These are phyloP conservation scores for Daphne laureola DNA, from an alignment of 441 rosid genomes.

Conservation along the genomic window DNA sequence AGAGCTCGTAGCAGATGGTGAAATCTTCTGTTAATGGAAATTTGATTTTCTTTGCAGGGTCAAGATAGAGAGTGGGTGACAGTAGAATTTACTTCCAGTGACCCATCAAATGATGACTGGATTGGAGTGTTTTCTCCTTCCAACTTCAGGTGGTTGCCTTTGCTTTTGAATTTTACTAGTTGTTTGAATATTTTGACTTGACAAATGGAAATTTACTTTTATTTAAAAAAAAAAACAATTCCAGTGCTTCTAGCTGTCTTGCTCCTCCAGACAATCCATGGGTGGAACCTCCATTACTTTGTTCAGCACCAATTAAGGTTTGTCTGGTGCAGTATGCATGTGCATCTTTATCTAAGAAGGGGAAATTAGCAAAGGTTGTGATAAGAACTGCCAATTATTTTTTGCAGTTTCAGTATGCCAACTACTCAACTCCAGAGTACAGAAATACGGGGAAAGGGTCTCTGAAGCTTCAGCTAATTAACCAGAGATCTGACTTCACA, in stretches of 20 bases:
- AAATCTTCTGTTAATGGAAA: too few species aligned
- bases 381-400: neutral
- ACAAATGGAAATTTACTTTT: too few species aligned
- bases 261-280: conserved; percentile 37
- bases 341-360: neutral
- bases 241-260: conserved; percentile 1
- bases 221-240: too few species aligned
- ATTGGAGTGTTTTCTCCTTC: conserved; percentile 78
- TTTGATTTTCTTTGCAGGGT: conserved; percentile 31
- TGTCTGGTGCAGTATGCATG: neutral
- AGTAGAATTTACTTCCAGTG: conserved; percentile 32
- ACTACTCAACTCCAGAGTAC: conserved; percentile 31
- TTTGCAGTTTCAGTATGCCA: conserved; percentile 61
- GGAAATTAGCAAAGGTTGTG: neutral
- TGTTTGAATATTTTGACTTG: too few species aligned
- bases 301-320: conserved; percentile 89
- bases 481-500: conserved; percentile 87
- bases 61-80: conserved; percentile 64
- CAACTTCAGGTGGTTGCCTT: conserved; percentile 45
- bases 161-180: too few species aligned
- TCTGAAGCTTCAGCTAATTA: conserved; percentile 66
- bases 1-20: too few species aligned
- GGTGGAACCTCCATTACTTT: conserved; percentile 48
- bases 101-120: conserved; percentile 51
- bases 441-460: conserved; percentile 46